Percentiles rank a stretch among this genome's conserved stretches.
Conservation (phyloP, 495 filamentous ascomycete genomes). For the Penicillium verhagenii region DNA sequence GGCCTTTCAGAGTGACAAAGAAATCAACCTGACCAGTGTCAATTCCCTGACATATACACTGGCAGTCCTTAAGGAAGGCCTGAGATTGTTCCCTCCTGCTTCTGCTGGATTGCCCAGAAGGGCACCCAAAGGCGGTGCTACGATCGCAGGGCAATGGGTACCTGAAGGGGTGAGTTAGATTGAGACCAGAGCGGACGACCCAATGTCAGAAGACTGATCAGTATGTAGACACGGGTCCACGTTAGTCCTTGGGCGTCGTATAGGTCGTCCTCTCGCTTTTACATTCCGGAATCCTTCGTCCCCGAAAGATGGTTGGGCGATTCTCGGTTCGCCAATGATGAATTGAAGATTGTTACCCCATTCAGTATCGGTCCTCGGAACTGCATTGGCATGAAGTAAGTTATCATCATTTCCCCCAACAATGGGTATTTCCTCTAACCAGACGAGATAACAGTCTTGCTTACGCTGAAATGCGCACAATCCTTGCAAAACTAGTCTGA, state of each 20-base stretch:
- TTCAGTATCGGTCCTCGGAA: constrained; percentile 50
- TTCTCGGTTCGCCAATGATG: constrained; percentile 34
- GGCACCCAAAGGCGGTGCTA: constrained; percentile 39
- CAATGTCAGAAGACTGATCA: too few relatives aligned
- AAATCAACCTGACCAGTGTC: constrained; percentile 41
- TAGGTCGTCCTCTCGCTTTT: constrained; percentile 17
- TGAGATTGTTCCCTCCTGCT: constrained; percentile 57
- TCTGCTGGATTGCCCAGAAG: constrained; percentile 41
- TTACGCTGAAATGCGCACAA: too few relatives aligned
- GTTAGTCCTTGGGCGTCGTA: constrained; percentile 45
- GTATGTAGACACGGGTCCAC: constrained; percentile 40
- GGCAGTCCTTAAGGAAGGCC: constrained; percentile 43
- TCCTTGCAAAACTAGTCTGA: too few relatives aligned
- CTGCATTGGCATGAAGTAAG: constrained; percentile 47
- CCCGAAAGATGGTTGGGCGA: constrained; percentile 49
- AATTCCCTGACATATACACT: too few relatives aligned
- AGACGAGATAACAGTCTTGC: too few relatives aligned
- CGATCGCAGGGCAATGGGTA: constrained; percentile 42
- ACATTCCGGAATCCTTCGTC: constrained; percentile 49
- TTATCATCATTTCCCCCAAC: too few relatives aligned
- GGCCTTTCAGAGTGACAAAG: constrained; percentile 42
- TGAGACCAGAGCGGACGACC: too few relatives aligned
- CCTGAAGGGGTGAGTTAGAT: constrained; percentile 17
- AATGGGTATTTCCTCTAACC: not conserved
- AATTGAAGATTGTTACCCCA: not conserved